A percentile compares a stretch with the other conserved stretches of the same genome.
These are phyloP conservation scores for Flaveria ramosissima DNA, from an alignment of 129 eudicot genomes.

Conservation along the genomic window DNA sequence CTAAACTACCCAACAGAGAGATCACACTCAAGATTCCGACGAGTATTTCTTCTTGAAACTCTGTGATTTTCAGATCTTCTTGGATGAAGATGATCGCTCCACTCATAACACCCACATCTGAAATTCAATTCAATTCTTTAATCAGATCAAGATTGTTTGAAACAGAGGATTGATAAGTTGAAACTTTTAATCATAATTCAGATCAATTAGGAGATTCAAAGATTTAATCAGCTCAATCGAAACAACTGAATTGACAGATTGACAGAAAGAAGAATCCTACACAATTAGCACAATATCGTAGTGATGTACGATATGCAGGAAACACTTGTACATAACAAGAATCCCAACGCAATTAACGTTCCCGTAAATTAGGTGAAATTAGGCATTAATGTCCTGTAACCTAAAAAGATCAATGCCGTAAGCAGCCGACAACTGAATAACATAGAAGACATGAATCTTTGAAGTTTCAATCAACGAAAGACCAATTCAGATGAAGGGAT, in stretches of 20 bases:
- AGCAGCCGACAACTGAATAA: slow-evolving; percentile 15
- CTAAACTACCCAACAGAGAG: slow-evolving; percentile 74
- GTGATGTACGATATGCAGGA: slow-evolving; percentile 30
- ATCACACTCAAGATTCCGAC: slow-evolving; percentile 75
- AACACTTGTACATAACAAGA: slow-evolving; percentile 26
- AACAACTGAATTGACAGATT: neutral
- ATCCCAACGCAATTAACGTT: slow-evolving; percentile 33
- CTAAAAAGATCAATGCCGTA: slow-evolving; percentile 23
- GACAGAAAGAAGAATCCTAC: too few relatives aligned
- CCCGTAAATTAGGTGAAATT: slow-evolving; percentile 29
- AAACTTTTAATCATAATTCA: too few relatives aligned
- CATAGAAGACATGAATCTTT: slow-evolving; percentile 13
- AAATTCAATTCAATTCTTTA: slow-evolving; percentile 11
- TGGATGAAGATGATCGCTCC: slow-evolving; percentile 83
- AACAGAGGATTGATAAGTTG: too few relatives aligned
- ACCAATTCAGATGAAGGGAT: slow-evolving; percentile 8
- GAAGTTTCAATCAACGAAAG: neutral
- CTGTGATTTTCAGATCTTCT: slow-evolving; percentile 71
- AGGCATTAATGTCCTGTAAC: slow-evolving; percentile 33
- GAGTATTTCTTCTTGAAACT: slow-evolving; percentile 76
- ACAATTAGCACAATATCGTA: neutral
- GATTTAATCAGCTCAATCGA: neutral
- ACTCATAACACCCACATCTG: slow-evolving; percentile 95
- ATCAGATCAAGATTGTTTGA: neutral
- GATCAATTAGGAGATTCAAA: too few relatives aligned